Evolutionary conservation across 139 green algal genomes (phyloP).

Genomic region (Monoraphidium neglectum): DNA sequence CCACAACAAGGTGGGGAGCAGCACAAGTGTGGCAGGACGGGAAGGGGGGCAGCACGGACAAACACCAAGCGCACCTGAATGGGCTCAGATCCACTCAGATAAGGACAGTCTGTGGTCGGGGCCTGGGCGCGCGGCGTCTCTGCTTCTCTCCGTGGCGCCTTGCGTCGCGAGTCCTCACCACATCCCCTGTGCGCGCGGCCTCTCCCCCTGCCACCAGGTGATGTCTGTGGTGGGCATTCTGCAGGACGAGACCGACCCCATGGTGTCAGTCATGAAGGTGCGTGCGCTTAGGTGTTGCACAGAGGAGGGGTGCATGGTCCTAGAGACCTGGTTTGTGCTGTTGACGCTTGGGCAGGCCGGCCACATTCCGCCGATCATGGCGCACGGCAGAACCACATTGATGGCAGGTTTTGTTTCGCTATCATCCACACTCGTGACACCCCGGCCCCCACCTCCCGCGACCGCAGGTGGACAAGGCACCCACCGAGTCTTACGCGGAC

Average conservation of each 20-base stretch:
- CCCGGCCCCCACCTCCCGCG: background rate
- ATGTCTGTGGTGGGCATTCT: constrained; percentile 97
- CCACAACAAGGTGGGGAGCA: constrained; percentile 90
- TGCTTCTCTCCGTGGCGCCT: background rate
- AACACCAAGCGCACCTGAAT: no score
- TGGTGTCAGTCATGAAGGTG: constrained; percentile 99
- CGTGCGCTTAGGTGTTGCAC: background rate
- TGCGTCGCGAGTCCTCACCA: background rate
- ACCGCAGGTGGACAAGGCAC: constrained; percentile 95
- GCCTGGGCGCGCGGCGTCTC: no score
- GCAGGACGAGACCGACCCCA: constrained; percentile 97
- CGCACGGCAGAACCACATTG: background rate
- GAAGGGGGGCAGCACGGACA: no score
- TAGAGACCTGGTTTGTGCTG: background rate
- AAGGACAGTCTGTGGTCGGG: no score
- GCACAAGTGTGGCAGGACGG: no score
- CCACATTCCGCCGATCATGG: background rate
- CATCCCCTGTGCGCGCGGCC: background rate
- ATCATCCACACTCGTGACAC: background rate
- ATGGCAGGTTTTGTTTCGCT: background rate
- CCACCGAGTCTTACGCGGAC: constrained; percentile 96
- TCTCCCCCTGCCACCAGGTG: constrained; percentile 50
- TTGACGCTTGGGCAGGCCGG: background rate
- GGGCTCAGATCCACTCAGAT: no score
- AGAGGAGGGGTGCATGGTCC: background rate